Conservation (phyloP, 2,329 filamentous ascomycete genomes). For the Westerdykella aurantiaca region DNA sequence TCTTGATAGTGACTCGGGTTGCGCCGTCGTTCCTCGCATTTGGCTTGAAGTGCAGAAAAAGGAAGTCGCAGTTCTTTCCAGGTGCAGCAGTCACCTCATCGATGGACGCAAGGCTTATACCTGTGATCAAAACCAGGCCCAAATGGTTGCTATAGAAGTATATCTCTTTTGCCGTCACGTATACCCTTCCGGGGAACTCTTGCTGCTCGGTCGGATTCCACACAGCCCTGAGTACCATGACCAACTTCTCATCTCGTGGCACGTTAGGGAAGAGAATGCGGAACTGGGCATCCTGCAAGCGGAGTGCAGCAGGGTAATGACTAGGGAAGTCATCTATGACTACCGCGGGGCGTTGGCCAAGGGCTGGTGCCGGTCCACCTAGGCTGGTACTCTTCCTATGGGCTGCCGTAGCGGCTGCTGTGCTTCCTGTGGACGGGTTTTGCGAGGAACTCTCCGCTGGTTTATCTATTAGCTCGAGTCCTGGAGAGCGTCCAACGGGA, state of each 20-base stretch:
- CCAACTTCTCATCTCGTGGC: slow-evolving; percentile 69
- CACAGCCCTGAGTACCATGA: slow-evolving; percentile 87
- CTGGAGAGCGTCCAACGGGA: slow-evolving; percentile 20
- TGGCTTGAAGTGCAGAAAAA: slow-evolving; percentile 75
- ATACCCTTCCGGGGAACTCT: slow-evolving; percentile 78
- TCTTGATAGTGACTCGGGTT: slow-evolving; percentile 78
- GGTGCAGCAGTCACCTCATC: slow-evolving; percentile 84
- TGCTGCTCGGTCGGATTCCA: slow-evolving; percentile 75
- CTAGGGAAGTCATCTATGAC: slow-evolving; percentile 56
- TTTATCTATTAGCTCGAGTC: slow-evolving; percentile 16
- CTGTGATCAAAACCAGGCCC: slow-evolving; percentile 79
- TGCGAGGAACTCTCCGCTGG: slow-evolving; percentile 8
- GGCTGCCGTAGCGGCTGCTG: slow-evolving; percentile 11
- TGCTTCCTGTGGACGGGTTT: slow-evolving; percentile 8
- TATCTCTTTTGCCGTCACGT: slow-evolving; percentile 78
- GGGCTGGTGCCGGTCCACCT: slow-evolving; percentile 35
- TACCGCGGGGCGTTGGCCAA: slow-evolving; percentile 13
- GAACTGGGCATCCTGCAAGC: slow-evolving; percentile 88
- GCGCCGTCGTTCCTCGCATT: slow-evolving; percentile 57
- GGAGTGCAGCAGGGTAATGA: slow-evolving; percentile 76
- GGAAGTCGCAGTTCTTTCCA: slow-evolving; percentile 86
- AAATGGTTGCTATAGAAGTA: slow-evolving; percentile 97
- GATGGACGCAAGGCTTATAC: slow-evolving; percentile 68
- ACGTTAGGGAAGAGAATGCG: slow-evolving; percentile 82
- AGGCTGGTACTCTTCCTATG: slow-evolving; percentile 56